Conservation (phyloP, 345 rosid species). For the Ceriops zippeliana region DNA sequence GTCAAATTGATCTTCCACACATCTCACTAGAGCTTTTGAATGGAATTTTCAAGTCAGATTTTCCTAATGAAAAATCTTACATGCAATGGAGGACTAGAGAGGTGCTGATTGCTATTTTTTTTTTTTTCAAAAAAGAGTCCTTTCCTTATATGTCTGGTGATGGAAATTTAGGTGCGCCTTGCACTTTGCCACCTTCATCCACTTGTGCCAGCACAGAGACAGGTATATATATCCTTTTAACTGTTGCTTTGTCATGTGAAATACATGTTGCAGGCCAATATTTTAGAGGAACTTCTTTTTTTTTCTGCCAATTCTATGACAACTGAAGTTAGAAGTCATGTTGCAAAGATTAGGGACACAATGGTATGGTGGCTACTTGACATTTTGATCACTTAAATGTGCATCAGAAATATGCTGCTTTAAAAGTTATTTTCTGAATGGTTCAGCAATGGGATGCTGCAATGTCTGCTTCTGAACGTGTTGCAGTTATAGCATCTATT, state of each 20-base stretch:
- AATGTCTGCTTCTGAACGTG: conserved; percentile 72
- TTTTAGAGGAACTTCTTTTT: conserved; percentile 75
- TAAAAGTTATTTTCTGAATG: conserved; percentile 23
- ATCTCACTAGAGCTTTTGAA: conserved; percentile 72
- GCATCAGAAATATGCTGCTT: not conserved
- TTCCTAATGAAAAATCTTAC: conserved; percentile 71
- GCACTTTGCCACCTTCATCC: too few relatives aligned
- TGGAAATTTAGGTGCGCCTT: conserved; percentile 6
- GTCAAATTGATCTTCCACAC: conserved; percentile 75
- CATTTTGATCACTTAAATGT: not conserved
- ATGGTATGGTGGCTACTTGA: conserved; percentile 42
- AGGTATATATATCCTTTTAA: not conserved
- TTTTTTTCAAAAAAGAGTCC: conserved; percentile 5
- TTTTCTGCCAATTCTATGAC: conserved; percentile 40
- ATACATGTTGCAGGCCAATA: conserved; percentile 52
- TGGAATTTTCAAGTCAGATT: conserved; percentile 80
- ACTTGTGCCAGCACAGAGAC: not conserved
- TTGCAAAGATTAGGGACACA: conserved; percentile 67
- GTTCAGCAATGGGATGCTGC: conserved; percentile 69
- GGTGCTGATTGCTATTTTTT: conserved; percentile 36
- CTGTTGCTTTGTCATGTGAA: conserved; percentile 3
- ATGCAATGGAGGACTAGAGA: conserved; percentile 86
- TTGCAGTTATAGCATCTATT: conserved; percentile 66
- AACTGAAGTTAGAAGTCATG: conserved; percentile 56
- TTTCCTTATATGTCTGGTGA: conserved; percentile 4